Evolutionary conservation across 371 early-diverging fungal species (phyloP), one percentile per base, ranked within the genome.

Genomic region (Coemansia linderi): DNA sequence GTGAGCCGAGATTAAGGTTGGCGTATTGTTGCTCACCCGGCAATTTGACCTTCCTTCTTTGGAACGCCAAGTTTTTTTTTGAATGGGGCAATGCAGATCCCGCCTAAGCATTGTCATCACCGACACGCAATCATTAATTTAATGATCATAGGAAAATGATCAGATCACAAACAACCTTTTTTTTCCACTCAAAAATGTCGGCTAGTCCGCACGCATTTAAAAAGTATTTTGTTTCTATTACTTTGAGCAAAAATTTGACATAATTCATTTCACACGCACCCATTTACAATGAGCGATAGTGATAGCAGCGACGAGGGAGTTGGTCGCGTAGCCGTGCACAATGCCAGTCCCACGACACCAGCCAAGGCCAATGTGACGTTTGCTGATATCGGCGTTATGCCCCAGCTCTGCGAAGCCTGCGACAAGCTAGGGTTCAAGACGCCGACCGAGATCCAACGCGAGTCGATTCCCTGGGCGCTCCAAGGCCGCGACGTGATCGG

Each of bases 401-500:
- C 89, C 61, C 88, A 92, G 81, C 82, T 97, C 59, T 89, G 91
- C 80, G 92, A 94, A 65, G 95, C 96, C 10, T 95, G 95, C 81
- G 89, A 86, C 17, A 90, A 90, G 69, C 85, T 95, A 59, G 93
- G 92, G 48, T 96, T 89, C 82, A 95, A 91, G 69, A 83, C 86
- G 56, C 99, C 99, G 2, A 95, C 99, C 24, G 93, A 93, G 64
- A 98, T 97, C 79, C 97, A 97, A 83, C 84, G 84, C 62, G 91
- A 91, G 77, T 86, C 94, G 4, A 93, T 97, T 69, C 98, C 97
- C 29, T 88, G 88, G 87, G 91, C 96, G 13, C 84, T 96, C 22
- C 87, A 92, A 78, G 93, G 93, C 27, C 87, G 92, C 59, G 96
- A 97, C 77, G 89, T 98, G 65, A 97, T 99, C 71, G 98, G 97